These are phyloP conservation scores for Termitomyces eurrhizus DNA, from an alignment of 768 basidiomycete species.

Conservation along the genomic window DNA sequence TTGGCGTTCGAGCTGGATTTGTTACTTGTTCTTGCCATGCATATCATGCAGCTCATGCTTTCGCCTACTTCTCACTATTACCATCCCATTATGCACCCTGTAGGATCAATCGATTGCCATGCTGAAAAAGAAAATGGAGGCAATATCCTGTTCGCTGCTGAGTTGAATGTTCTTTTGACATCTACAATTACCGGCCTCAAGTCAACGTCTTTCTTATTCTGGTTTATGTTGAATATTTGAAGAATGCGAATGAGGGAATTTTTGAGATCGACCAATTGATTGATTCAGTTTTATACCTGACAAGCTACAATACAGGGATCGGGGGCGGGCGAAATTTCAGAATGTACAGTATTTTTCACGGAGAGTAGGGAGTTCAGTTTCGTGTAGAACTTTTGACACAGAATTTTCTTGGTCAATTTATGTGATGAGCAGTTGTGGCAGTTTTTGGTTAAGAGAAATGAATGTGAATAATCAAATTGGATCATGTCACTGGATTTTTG, in stretches of 20 bases:
- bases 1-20: conserved; percentile 9
- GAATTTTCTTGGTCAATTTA: no score
- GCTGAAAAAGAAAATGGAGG: conserved; percentile 1
- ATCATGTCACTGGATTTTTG: no score
- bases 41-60: conserved; percentile 14
- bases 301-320: no score
- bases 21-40: conserved; percentile 11
- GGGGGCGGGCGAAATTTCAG: no score
- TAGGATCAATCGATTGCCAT: conserved; percentile 15
- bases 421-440: no score
- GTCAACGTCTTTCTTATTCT: not conserved
- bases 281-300: no score
- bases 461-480: no score
- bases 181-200: not conserved
- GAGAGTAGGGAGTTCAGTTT: no score
- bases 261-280: not conserved
- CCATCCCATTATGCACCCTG: conserved; percentile 24
- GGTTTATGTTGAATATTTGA: not conserved
- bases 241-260: no score
- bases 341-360: no score
- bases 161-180: not conserved
- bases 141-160: not conserved
- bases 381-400: no score
- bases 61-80: conserved; percentile 10
- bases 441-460: no score